Base-by-base conservation (phyloP, 345 rosid species). In the Eucalyptus globulus region DNA sequence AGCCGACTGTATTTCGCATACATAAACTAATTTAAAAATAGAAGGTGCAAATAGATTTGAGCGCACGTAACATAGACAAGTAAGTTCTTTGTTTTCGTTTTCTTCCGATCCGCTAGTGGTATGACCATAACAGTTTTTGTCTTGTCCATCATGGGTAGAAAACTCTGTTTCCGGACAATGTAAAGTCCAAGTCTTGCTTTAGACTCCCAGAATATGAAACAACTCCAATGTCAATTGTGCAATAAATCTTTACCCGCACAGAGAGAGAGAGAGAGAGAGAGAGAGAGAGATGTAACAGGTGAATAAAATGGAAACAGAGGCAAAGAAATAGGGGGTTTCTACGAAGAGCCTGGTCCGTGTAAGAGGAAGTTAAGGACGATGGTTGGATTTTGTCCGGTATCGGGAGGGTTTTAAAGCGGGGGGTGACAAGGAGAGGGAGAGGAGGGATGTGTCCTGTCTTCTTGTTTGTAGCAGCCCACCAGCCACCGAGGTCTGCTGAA, bases 281-380 rank as follows among this genome's bases (percentile, higher is more conserved):
- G n/a, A n/a, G n/a, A 49, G 85, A 54, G 87, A 67, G 83, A 87
- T 49, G 37, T 72, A 37, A 72, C 65, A 31, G 87, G 87, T 50
- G 65, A n/a, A 51, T 29, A 88, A 50, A 80, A 88, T 50, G 91
- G 91, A 87, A 90, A 89, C 67, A 62, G 88, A 87, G 86, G 87
- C 60, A 86, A 65, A 34, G 83, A 44, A 87, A 37, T 13, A 87
- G 81, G 87, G n/a, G 93, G 90, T 90, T 88, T 89, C 87, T 69
- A 89, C 47, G 89, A 87, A 87, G 81, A 89, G 40, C 89, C 87
- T 60, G 44, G 90, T 87, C 56, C 88, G 90, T 93, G 93, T 88
- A 93, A 89, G 88, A 85, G 91, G 62, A 86, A 86, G 91, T 90
- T 88, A 88, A 87, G 89, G 86, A 62, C 43, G 65, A 86, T 81